Conservation (phyloP, 1,284 basidiomycete species). For the Cryptococcus sp. region DNA sequence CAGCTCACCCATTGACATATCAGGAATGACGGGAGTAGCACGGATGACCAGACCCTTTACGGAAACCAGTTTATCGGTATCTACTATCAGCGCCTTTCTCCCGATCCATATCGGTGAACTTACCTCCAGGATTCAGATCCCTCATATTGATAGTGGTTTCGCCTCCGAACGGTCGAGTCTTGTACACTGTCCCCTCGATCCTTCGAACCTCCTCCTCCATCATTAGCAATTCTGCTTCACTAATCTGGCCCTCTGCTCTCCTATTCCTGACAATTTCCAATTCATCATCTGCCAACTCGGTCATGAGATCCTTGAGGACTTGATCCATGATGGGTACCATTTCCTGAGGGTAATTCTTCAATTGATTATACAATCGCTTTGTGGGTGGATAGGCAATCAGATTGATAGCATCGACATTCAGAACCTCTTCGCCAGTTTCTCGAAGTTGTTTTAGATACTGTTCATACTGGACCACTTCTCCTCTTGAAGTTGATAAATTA, state of each 20-base stretch:
- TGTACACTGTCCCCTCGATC: slow-evolving; percentile 77
- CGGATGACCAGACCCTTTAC: slow-evolving; percentile 97
- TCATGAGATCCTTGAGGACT: slow-evolving; percentile 83
- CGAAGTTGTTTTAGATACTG: slow-evolving; percentile 80
- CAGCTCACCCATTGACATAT: slow-evolving; percentile 72
- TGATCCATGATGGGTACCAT: slow-evolving; percentile 96
- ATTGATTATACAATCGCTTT: slow-evolving; percentile 71
- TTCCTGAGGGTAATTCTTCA: slow-evolving; percentile 93
- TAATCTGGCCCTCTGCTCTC: slow-evolving; percentile 24
- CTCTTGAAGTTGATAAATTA: slow-evolving; percentile 58
- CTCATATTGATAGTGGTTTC: slow-evolving; percentile 77
- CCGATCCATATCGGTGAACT: slow-evolving; percentile 19
- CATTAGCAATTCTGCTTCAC: slow-evolving; percentile 60
- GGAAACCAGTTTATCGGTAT: slow-evolving; percentile 92
- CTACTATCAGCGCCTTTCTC: slow-evolving; percentile 49
- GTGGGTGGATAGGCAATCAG: slow-evolving; percentile 82
- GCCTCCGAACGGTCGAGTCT: slow-evolving; percentile 84
- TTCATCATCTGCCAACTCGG: slow-evolving; percentile 74
- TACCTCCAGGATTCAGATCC: slow-evolving; percentile 82
- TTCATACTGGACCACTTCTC: slow-evolving; percentile 73
- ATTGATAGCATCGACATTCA: slow-evolving; percentile 88
- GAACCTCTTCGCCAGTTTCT: slow-evolving; percentile 80
- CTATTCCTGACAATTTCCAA: slow-evolving; percentile 51
- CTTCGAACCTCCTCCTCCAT: slow-evolving; percentile 74
- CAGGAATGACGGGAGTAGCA: slow-evolving; percentile 94